phyloP scores from a whole-genome alignment of 208 protist genomes.

The Crithidia expoeki region DNA sequence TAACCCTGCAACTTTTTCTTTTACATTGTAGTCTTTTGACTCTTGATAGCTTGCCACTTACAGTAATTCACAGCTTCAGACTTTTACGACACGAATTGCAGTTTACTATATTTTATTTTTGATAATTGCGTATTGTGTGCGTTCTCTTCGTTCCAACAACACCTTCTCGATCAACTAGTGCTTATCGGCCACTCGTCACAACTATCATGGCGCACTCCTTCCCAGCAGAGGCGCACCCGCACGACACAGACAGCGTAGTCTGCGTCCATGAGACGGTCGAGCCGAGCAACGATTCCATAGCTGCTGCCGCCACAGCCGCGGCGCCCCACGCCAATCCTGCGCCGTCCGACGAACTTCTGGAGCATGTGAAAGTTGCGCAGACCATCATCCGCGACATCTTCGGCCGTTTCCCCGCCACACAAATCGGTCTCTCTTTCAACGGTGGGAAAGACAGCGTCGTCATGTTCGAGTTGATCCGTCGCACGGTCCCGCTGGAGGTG shows the following conservation, averaged over 20 bases:
- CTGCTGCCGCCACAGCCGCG: background rate
- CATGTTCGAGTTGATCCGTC: slow-evolving; percentile 75
- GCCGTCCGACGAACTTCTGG: slow-evolving; percentile 14
- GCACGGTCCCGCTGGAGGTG: slow-evolving; percentile 43
- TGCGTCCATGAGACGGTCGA: background rate
- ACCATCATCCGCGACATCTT: slow-evolving; percentile 54
- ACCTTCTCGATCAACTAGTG: background rate
- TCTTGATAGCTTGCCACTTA: too few species aligned
- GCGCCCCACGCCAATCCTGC: background rate
- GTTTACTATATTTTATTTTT: too few species aligned
- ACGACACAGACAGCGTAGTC: background rate
- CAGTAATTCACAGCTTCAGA: too few species aligned
- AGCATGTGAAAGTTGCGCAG: slow-evolving; percentile 12
- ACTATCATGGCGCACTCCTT: slow-evolving; percentile 2
- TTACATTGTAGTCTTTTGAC: too few species aligned
- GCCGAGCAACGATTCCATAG: background rate
- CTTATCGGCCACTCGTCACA: background rate
- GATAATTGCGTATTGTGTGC: background rate
- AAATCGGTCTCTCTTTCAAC: slow-evolving; percentile 90
- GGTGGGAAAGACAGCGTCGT: slow-evolving; percentile 92
- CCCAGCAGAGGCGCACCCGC: slow-evolving; percentile 3
- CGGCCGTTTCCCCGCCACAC: slow-evolving; percentile 33
- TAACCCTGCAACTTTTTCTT: too few species aligned
- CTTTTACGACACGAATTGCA: too few species aligned
- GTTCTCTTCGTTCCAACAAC: background rate